These are phyloP conservation scores for Chenopodium album DNA, from an alignment of 148 eudicot genomes.

Conservation along the genomic window DNA sequence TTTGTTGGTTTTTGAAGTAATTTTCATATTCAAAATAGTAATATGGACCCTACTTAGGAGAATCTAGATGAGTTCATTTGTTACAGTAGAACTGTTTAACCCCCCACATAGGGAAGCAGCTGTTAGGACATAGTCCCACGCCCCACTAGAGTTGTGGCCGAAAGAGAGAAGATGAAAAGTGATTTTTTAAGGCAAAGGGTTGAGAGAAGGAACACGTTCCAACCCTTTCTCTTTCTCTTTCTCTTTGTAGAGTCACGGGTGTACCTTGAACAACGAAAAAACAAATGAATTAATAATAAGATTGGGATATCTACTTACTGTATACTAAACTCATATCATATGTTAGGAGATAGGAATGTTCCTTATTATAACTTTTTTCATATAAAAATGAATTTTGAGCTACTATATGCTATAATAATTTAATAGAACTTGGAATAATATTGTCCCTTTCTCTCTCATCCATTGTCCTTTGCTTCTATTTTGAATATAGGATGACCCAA, in stretches of 20 bases:
- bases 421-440: slow-evolving; percentile 4
- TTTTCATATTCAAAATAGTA: not conserved
- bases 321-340: slow-evolving; percentile 7
- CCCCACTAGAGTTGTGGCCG: slow-evolving; percentile 38
- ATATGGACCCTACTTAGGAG: slow-evolving; percentile 19
- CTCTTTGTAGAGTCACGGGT: slow-evolving; percentile 45
- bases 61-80: slow-evolving; percentile 27
- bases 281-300: not conserved
- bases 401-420: not conserved
- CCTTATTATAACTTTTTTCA: slow-evolving; percentile 24
- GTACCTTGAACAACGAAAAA: slow-evolving; percentile 32
- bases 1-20: not conserved
- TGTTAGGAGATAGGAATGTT: slow-evolving; percentile 40
- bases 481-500: slow-evolving; percentile 22
- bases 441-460: slow-evolving; percentile 11
- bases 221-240: slow-evolving; percentile 31
- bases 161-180: slow-evolving; percentile 29
- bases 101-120: slow-evolving; percentile 34
- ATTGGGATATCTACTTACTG: slow-evolving; percentile 2
- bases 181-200: slow-evolving; percentile 25
- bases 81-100: slow-evolving; percentile 20
- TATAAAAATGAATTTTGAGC: slow-evolving; percentile 11
- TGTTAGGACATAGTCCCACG: slow-evolving; percentile 32
- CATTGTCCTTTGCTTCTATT: slow-evolving; percentile 20
- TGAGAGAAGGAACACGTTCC: slow-evolving; percentile 31